Conservation (phyloP, 208 protist species). For the Leishmania aethiopica region DNA sequence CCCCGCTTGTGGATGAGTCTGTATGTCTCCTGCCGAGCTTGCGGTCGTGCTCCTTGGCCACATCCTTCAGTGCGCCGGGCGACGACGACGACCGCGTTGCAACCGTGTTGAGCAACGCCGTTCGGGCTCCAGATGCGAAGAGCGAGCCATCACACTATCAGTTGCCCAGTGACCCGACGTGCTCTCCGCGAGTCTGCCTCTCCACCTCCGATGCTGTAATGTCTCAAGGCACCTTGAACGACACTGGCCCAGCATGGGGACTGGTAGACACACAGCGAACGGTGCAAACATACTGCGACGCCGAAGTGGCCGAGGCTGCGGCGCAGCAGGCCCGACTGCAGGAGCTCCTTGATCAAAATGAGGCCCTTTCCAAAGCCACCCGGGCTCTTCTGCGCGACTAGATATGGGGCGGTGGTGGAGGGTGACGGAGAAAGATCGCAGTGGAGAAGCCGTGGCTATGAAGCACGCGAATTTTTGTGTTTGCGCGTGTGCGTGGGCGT, state of each 20-base stretch:
- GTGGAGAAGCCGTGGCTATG: background rate
- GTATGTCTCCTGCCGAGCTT: conserved; percentile 1
- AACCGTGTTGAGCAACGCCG: background rate
- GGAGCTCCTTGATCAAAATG: conserved; percentile 40
- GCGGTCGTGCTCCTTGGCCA: conserved; percentile 4
- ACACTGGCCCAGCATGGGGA: background rate
- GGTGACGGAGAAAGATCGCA: background rate
- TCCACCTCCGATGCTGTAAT: background rate
- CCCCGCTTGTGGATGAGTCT: background rate
- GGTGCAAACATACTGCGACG: conserved; percentile 18
- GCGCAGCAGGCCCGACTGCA: conserved; percentile 26
- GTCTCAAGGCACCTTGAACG: background rate
- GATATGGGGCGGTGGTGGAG: background rate
- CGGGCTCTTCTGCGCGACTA: conserved; percentile 36
- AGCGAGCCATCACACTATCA: too few species aligned
- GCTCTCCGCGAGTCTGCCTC: background rate
- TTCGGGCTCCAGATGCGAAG: background rate
- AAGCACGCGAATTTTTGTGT: background rate
- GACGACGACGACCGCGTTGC: background rate
- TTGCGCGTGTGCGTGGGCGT: background rate
- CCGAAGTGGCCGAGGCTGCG: conserved; percentile 18
- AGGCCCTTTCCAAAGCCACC: conserved; percentile 40
- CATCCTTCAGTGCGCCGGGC: background rate
- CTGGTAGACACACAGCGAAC: conserved; percentile 2
- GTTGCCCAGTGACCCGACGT: background rate